Conservation (phyloP, 2,329 filamentous ascomycete species). For the Aphanoascus verrucosus region DNA sequence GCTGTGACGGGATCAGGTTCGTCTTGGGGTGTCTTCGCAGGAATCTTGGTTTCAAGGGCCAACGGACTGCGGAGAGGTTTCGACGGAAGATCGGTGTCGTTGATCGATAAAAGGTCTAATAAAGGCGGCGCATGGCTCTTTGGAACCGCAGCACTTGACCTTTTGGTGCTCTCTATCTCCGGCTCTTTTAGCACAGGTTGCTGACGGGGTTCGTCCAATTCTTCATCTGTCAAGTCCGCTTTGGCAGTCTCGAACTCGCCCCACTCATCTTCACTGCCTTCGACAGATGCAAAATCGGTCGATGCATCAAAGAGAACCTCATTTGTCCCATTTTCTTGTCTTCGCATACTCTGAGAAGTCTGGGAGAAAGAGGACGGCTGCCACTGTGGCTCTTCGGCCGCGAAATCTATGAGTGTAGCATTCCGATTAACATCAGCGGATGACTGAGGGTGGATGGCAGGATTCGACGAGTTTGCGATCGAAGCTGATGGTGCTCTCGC, state of each 20-base stretch:
- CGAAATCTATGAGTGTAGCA: constrained; percentile 6
- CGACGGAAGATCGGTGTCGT: neutral
- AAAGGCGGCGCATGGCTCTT: neutral
- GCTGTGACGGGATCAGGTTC: constrained; percentile 1
- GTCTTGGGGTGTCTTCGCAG: neutral
- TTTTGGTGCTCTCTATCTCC: neutral
- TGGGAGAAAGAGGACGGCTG: neutral
- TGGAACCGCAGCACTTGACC: neutral
- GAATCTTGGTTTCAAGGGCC: neutral
- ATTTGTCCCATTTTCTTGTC: neutral
- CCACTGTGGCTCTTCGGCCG: neutral
- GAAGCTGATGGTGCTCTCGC: neutral
- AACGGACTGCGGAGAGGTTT: neutral
- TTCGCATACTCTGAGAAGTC: neutral
- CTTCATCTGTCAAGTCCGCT: constrained; percentile 13
- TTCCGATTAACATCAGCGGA: neutral
- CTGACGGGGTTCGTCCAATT: neutral
- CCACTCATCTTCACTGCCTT: constrained; percentile 34
- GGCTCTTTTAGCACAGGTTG: neutral
- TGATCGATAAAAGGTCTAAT: constrained; percentile 16
- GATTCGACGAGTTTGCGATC: neutral
- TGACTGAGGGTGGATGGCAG: neutral
- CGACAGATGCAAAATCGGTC: constrained; percentile 21
- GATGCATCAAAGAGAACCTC: constrained; percentile 57
- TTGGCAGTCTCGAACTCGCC: constrained; percentile 37